These are phyloP conservation scores for Fusarium pininemorale DNA, from an alignment of 2,329 filamentous ascomycete genomes.

Conservation along the genomic window DNA sequence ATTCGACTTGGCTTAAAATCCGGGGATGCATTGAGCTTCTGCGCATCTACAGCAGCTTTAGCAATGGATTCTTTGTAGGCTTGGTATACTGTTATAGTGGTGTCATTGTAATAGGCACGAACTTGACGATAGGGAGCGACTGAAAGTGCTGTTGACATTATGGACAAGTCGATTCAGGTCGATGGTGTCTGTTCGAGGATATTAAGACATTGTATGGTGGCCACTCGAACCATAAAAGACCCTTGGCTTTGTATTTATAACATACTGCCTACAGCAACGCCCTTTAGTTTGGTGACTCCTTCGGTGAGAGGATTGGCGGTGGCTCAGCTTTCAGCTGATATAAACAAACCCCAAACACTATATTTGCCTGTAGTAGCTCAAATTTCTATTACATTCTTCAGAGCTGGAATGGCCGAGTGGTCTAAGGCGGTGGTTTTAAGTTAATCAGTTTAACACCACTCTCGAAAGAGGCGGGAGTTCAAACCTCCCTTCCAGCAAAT, in stretches of 20 bases:
- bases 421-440: slow-evolving; percentile 11
- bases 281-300: slow-evolving; percentile 22
- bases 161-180: neutral
- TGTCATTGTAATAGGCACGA: slow-evolving; percentile 58
- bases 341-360: accelerated
- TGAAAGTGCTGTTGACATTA: slow-evolving; percentile 25
- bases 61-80: slow-evolving; percentile 66
- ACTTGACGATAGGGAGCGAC: slow-evolving; percentile 57
- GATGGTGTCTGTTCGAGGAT: neutral
- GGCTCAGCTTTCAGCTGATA: slow-evolving; percentile 1
- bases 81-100: slow-evolving; percentile 69
- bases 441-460: neutral
- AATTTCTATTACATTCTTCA: neutral
- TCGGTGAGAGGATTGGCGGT: slow-evolving; percentile 20
- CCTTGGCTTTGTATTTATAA: neutral
- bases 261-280: neutral
- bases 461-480: slow-evolving; percentile 7
- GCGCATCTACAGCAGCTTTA: slow-evolving; percentile 57
- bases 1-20: slow-evolving; percentile 64
- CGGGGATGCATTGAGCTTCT: slow-evolving; percentile 62
- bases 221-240: neutral
- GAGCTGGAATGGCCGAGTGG: slow-evolving; percentile 5
- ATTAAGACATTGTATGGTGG: neutral
- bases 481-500: neutral
- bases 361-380: accelerated